Percentiles rank a stretch among this genome's conserved stretches.
Conservation (phyloP, 768 basidiomycete genomes). For the Coprinopsis strossmayeri region DNA sequence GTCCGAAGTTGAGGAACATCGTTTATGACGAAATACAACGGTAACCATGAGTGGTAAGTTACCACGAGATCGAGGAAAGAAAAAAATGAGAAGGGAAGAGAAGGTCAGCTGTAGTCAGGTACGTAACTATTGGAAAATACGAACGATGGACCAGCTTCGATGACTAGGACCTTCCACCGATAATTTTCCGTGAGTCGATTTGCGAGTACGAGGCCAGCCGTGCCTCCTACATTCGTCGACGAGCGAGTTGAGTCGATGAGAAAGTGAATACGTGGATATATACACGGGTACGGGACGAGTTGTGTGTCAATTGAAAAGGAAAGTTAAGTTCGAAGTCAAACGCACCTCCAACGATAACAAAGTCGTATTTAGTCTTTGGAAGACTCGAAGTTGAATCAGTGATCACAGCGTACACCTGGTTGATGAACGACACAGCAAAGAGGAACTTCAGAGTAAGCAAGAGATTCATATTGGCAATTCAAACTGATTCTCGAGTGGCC, state of each 20-base stretch:
- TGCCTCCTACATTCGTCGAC: conserved; percentile 7
- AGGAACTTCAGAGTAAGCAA: too few species aligned
- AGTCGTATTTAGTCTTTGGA: conserved; percentile 14
- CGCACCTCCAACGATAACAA: conserved; percentile 20
- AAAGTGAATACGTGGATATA: too few species aligned
- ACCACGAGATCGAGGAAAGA: too few species aligned
- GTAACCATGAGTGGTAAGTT: too few species aligned
- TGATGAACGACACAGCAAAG: too few species aligned
- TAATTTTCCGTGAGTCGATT: conserved; percentile 8
- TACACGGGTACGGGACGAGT: too few species aligned
- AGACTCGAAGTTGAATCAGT: conserved; percentile 9
- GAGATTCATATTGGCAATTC: too few species aligned
- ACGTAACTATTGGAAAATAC: background rate
- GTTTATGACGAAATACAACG: too few species aligned
- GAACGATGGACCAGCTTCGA: conserved; percentile 13
- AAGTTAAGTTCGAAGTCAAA: background rate
- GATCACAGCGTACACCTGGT: conserved; percentile 20
- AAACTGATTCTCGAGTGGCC: too few species aligned
- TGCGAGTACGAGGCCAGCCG: conserved; percentile 10
- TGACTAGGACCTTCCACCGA: conserved; percentile 12
- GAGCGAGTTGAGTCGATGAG: background rate
- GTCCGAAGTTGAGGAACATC: too few species aligned
- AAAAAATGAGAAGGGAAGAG: too few species aligned
- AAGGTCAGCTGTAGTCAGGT: background rate
- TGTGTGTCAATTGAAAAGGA: too few species aligned